Conservation (phyloP, 352 stramenopile genomes). For the Phytophthora sojae region DNA sequence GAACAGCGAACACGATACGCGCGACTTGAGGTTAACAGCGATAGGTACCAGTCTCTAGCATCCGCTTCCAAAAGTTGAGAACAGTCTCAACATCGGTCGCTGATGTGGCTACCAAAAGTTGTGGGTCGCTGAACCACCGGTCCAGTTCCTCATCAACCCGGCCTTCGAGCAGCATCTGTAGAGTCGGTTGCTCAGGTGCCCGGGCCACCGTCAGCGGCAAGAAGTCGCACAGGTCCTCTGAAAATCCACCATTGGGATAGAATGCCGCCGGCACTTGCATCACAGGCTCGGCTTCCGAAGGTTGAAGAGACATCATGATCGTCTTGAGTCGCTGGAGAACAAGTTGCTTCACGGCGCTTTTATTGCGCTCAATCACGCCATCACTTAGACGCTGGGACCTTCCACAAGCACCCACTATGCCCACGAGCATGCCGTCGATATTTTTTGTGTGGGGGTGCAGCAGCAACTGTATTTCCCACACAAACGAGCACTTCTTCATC, state of each 20-base stretch:
- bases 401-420: neutral
- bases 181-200: too few relatives aligned
- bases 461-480: constrained; percentile 15
- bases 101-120: neutral
- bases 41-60: neutral
- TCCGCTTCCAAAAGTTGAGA: neutral
- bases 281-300: too few relatives aligned
- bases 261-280: too few relatives aligned
- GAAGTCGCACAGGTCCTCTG: too few relatives aligned
- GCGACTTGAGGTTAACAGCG: neutral
- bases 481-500: constrained; percentile 8
- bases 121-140: neutral
- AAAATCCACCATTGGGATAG: too few relatives aligned
- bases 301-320: too few relatives aligned
- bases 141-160: neutral
- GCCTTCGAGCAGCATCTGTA: too few relatives aligned
- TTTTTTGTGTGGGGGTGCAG: constrained; percentile 3
- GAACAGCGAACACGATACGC: neutral
- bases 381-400: neutral
- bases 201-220: too few relatives aligned
- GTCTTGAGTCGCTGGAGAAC: too few relatives aligned
- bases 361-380: too few relatives aligned
- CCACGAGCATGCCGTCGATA: neutral
- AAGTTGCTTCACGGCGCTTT: too few relatives aligned
- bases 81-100: neutral